These are phyloP conservation scores for Aspergillus heteromorphus DNA, from an alignment of 495 filamentous ascomycete species.

Conservation along the genomic window DNA sequence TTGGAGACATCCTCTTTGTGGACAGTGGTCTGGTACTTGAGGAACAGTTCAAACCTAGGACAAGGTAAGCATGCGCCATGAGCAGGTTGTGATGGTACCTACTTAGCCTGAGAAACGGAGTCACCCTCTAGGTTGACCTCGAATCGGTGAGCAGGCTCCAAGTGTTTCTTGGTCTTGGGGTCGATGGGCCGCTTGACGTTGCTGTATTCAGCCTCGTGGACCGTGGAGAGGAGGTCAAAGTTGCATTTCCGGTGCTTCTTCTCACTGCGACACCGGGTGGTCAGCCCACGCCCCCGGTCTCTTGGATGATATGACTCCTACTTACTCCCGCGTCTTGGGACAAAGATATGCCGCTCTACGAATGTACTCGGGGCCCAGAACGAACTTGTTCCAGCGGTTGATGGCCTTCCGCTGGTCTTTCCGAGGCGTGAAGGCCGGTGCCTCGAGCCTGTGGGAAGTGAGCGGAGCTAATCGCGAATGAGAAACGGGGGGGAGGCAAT, in stretches of 20 bases:
- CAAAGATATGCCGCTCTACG: slow-evolving; percentile 65
- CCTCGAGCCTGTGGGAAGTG: slow-evolving; percentile 54
- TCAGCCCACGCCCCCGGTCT: slow-evolving; percentile 7
- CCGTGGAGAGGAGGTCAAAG: slow-evolving; percentile 65
- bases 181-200: slow-evolving; percentile 50
- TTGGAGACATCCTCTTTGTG: slow-evolving; percentile 68
- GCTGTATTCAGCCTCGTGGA: slow-evolving; percentile 66
- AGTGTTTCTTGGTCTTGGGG: slow-evolving; percentile 46
- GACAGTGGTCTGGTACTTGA: slow-evolving; percentile 78
- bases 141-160: slow-evolving; percentile 73
- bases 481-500: not conserved
- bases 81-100: slow-evolving; percentile 12
- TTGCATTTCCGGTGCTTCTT: slow-evolving; percentile 65
- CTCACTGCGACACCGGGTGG: slow-evolving; percentile 43
- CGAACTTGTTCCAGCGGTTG: slow-evolving; percentile 83
- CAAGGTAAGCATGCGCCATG: not conserved
- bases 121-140: slow-evolving; percentile 75
- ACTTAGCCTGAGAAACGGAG: slow-evolving; percentile 84
- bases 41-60: slow-evolving; percentile 58
- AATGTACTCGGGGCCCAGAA: slow-evolving; percentile 74
- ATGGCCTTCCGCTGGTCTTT: slow-evolving; percentile 82
- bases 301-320: slow-evolving; percentile 4
- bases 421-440: slow-evolving; percentile 59
- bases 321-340: slow-evolving; percentile 71
- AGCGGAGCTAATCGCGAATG: slow-evolving; percentile 7